Base-by-base conservation (phyloP, 2,329 filamentous ascomycete species). In the Zelopaecilomyces penicillatus region DNA sequence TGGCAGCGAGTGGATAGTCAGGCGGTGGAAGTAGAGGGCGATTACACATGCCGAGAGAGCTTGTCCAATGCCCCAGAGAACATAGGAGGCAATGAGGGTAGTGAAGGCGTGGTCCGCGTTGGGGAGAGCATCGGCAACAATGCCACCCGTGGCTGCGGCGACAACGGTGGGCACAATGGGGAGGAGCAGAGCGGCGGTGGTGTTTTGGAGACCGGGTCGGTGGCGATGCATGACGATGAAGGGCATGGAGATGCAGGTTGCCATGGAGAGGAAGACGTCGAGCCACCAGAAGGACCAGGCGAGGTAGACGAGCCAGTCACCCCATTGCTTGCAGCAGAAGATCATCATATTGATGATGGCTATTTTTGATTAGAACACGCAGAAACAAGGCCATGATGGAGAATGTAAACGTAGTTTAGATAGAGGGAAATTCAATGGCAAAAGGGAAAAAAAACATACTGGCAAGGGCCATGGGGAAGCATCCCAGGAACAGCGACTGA, bases 101-200 rank as follows among this genome's bases (percentile, higher is more conserved):
- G 72, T 74, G 19, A 83, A 59, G 4, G 78, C 78, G 51, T 80
- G 71, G 12, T 69, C 59, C 1, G 64, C 62, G 50, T 80, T 65
- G 1, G 73, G 70, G 1, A 87, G 68, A 10, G 75, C 67, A n/a
- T 71, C 69, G 5, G 83, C 80, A 1, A 86, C 68, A 43, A 82
- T 66, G n/a, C 74, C 78, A 4, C 84, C 83, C 0, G 77, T 74
- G 1, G 78, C 78, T 0, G 83, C 70, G 2, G 80, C 79, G 42
- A 87, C 81, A 32, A 86, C 75, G 2, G 78, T 73, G 0, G 81
- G 74, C 1, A 83, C 80, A 19, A 85, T 82, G 5, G 83, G 82
- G 3, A 87, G 67, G 5, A 85, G 68, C 54, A 80, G 78, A 1
- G 74, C 74, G 0, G 82, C 82, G 0, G 81, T 86, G 57, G 85